These are phyloP conservation scores for Cyclocybe aegerita DNA, from an alignment of 768 basidiomycete genomes.

Conservation along the genomic window DNA sequence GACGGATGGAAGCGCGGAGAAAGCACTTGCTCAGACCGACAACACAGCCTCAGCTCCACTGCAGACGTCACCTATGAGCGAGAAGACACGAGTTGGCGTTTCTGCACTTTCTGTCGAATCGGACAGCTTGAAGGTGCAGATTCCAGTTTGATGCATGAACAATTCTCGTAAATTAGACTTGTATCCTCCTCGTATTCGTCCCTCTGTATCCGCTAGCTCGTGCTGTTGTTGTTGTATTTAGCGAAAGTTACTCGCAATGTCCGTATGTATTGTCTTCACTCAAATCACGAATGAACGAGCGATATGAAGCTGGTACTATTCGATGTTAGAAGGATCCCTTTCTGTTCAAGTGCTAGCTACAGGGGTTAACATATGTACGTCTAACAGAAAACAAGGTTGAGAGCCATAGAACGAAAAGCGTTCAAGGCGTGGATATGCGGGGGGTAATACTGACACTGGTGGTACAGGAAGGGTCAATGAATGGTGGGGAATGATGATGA, in stretches of 20 bases:
- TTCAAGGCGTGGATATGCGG: not conserved
- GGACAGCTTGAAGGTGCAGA: slow-evolving; percentile 2
- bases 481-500: slow-evolving; percentile 19
- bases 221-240: too few relatives aligned
- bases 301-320: too few relatives aligned
- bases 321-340: too few relatives aligned
- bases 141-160: slow-evolving; percentile 6
- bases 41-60: not conserved
- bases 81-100: slow-evolving; percentile 8
- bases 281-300: too few relatives aligned
- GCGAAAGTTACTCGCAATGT: too few relatives aligned
- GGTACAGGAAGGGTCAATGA: slow-evolving; percentile 17
- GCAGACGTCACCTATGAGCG: not conserved
- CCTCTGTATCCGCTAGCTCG: too few relatives aligned
- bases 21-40: not conserved
- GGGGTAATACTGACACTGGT: slow-evolving; percentile 15
- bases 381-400: too few relatives aligned
- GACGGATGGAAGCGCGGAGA: not conserved
- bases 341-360: too few relatives aligned
- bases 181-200: too few relatives aligned
- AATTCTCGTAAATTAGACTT: too few relatives aligned
- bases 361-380: too few relatives aligned
- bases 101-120: slow-evolving; percentile 11
- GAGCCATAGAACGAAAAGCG: not conserved
- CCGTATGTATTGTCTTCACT: too few relatives aligned